Evolutionary conservation across 1,284 basidiomycete genomes (phyloP), one percentile per base, ranked within the genome.

Genomic region (Ustilago curta): DNA sequence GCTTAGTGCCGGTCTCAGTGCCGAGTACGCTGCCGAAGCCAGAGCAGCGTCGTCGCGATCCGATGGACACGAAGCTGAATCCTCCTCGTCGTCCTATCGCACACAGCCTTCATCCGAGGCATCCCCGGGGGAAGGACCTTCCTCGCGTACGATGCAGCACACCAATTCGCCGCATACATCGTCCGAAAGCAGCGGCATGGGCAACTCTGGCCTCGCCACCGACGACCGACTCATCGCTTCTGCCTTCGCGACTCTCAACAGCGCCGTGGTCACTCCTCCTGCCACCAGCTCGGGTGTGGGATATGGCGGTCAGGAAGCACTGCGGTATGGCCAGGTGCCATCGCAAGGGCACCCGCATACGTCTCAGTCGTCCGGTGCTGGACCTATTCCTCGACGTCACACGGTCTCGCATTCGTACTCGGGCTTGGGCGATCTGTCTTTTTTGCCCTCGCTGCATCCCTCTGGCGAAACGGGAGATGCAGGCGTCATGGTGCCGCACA

Each of bases 191-290:
- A 53, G 58, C 19, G 56, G n/a, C 8, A 19, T 59, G 18, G 59
- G 58, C 50, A 51, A 43, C 25, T 27, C 62, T 25, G 42, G 59
- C 25, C 25, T 56, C 25, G 52, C 60, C 7, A 49, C 56, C 6
- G 72, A 68, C 25, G 64, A 71, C 32, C 37, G 68, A 14, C 57
- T 76, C 25, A 71, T 71, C 16, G 73, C 73, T 7, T 72, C 73
- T 25, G 65, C 69, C 16, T 76, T 76, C 57, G 73, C 69, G 8
- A 76, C 69, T 0, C 62, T 72, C 58, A 76, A 76, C 52, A 72
- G 69, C 29, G 31, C 67, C 6, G 58, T 70, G 23, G 29, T 61
- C 19, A 73, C 70, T 3, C 70, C 65, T 31, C 65, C 70, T 8
- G 70, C 61, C 1, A 59, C 64, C 2, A 65, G 70, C 35, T 67